phyloP scores from a whole-genome alignment of 164 flowering plant species.

The Houttuynia cordata region DNA sequence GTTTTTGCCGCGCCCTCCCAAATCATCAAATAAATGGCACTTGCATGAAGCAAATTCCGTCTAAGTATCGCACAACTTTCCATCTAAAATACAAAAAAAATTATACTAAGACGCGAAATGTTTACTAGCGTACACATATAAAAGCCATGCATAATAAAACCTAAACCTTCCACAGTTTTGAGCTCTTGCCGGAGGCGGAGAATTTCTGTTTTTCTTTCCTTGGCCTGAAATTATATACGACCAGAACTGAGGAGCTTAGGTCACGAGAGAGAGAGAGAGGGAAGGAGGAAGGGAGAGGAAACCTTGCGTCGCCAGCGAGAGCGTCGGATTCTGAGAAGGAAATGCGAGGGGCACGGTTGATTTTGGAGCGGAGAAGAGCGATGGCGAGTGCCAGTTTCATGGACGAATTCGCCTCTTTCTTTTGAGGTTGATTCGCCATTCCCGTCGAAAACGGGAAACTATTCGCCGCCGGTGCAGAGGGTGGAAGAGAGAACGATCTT shows the following conservation, averaged over 20 bases:
- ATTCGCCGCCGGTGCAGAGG: not conserved
- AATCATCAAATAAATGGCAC: conserved; percentile 70
- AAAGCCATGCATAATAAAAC: too few species aligned
- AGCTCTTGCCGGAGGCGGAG: conserved; percentile 58
- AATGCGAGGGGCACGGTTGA: conserved; percentile 18
- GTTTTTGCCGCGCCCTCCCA: conserved; percentile 32
- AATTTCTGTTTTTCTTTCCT: conserved; percentile 67
- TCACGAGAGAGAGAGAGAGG: conserved; percentile 3
- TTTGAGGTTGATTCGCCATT: not conserved
- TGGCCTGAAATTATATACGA: conserved; percentile 36
- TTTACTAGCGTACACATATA: not conserved
- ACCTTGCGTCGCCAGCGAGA: conserved; percentile 83
- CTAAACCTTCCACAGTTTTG: conserved; percentile 55
- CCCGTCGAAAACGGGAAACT: conserved; percentile 44
- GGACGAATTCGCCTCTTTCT: not conserved
- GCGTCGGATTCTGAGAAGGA: conserved; percentile 31
- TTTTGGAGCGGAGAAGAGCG: conserved; percentile 56
- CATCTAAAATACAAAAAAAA: conserved; percentile 33
- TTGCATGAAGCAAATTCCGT: conserved; percentile 65
- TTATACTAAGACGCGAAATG: not conserved
- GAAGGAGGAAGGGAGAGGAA: conserved; percentile 5
- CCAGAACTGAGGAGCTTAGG: not conserved
- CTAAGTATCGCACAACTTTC: conserved; percentile 35
- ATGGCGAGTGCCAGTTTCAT: conserved; percentile 56
- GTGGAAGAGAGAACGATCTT: not conserved